These are phyloP conservation scores for Grammothele lineata DNA, from an alignment of 768 basidiomycete genomes.

Conservation along the genomic window DNA sequence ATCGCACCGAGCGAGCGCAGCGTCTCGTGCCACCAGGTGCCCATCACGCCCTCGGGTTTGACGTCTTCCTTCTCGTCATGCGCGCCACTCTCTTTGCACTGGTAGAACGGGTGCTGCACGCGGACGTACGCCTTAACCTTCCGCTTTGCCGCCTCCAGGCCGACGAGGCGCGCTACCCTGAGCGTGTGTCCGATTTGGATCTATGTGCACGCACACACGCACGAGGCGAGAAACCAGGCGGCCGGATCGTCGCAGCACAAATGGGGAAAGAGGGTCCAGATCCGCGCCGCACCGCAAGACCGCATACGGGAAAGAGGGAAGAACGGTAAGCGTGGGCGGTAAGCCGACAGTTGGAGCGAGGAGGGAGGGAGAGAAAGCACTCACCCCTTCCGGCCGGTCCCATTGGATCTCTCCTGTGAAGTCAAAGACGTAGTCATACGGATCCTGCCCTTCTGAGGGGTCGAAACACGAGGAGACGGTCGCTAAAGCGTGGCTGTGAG, in stretches of 20 bases:
- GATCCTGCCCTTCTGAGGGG: slow-evolving; percentile 61
- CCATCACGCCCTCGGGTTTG: slow-evolving; percentile 65
- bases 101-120: slow-evolving; percentile 74
- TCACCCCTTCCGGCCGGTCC: slow-evolving; percentile 72
- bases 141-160: slow-evolving; percentile 73
- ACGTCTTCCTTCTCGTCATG: slow-evolving; percentile 71
- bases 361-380: slow-evolving; percentile 20
- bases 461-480: slow-evolving; percentile 67
- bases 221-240: neutral
- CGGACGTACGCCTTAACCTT: slow-evolving; percentile 78
- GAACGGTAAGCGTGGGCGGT: too few species aligned
- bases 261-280: neutral
- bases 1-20: slow-evolving; percentile 71
- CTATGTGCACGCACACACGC: slow-evolving; percentile 31
- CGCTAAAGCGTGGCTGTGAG: slow-evolving; percentile 38
- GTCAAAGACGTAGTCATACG: slow-evolving; percentile 82
- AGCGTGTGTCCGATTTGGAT: slow-evolving; percentile 78
- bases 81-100: slow-evolving; percentile 59
- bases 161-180: slow-evolving; percentile 62
- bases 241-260: neutral
- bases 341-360: too few species aligned
- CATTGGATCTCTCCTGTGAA: slow-evolving; percentile 75
- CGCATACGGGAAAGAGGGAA: too few species aligned
- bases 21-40: slow-evolving; percentile 89
- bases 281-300: too few species aligned